A percentile compares a stretch with the other conserved stretches of the same genome.
Conservation (phyloP, 2,329 filamentous ascomycete genomes). For the Colletotrichum zoysiae region DNA sequence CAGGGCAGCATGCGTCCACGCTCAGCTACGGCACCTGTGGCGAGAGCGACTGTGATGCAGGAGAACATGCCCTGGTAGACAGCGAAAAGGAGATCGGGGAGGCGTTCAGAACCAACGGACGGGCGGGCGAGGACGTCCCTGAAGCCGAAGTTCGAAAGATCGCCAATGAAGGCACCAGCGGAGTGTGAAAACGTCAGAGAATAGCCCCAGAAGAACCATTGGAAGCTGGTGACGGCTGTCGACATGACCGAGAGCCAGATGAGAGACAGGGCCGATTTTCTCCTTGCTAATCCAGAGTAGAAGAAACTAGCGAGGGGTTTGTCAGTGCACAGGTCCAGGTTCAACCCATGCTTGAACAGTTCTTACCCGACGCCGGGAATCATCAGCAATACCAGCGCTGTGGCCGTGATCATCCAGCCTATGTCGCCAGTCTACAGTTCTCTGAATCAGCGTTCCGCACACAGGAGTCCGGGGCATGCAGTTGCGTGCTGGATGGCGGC, state of each 20-base stretch:
- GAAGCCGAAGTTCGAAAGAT: slow-evolving; percentile 84
- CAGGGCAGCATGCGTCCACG: slow-evolving; percentile 89
- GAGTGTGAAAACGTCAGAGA: slow-evolving; percentile 85
- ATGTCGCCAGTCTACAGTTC: slow-evolving; percentile 79
- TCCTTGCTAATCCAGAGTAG: slow-evolving; percentile 89
- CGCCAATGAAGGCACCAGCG: slow-evolving; percentile 80
- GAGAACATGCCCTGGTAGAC: slow-evolving; percentile 93
- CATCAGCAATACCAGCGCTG: slow-evolving; percentile 90
- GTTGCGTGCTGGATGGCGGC: background rate
- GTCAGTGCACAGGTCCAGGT: slow-evolving; percentile 16
- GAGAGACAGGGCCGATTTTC: slow-evolving; percentile 89
- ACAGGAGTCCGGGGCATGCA: background rate
- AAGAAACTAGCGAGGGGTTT: slow-evolving; percentile 72
- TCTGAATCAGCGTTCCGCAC: slow-evolving; percentile 46
- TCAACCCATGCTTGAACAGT: background rate
- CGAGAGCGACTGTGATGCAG: slow-evolving; percentile 86
- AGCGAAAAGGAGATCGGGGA: slow-evolving; percentile 88
- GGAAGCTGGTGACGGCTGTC: slow-evolving; percentile 84
- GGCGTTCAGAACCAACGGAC: slow-evolving; percentile 77
- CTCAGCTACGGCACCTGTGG: slow-evolving; percentile 87
- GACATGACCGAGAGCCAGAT: slow-evolving; percentile 94
- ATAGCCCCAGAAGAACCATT: slow-evolving; percentile 97
- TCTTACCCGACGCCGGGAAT: slow-evolving; percentile 82
- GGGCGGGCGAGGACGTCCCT: slow-evolving; percentile 80
- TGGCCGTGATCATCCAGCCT: slow-evolving; percentile 84